Evolutionary conservation across 768 basidiomycete species (phyloP).

Genomic region (Coprinopsis marcescibilis): DNA sequence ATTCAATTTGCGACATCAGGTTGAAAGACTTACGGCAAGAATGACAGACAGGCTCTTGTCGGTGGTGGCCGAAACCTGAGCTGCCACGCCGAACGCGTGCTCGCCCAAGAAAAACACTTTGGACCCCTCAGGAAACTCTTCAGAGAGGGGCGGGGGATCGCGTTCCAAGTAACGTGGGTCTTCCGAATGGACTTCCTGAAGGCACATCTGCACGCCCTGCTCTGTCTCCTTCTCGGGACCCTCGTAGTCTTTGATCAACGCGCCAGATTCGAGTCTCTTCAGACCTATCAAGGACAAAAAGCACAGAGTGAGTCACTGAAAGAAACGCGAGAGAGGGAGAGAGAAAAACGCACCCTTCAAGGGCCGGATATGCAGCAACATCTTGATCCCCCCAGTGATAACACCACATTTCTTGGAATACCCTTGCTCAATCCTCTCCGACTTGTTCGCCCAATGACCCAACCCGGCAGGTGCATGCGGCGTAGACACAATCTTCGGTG

Average conservation of each 20-base stretch:
- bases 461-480: conserved; percentile 69
- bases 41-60: conserved; percentile 71
- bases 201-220: conserved; percentile 81
- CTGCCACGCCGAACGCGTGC: conserved; percentile 93
- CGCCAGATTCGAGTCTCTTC: conserved; percentile 82
- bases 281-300: conserved; percentile 52
- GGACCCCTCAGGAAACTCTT: conserved; percentile 87
- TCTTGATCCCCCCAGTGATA: conserved; percentile 72
- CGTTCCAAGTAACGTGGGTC: conserved; percentile 85
- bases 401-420: conserved; percentile 91
- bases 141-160: conserved; percentile 71
- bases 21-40: conserved; percentile 59
- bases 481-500: conserved; percentile 55
- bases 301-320: background rate
- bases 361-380: conserved; percentile 84
- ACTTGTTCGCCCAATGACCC: conserved; percentile 73
- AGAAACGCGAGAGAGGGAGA: background rate
- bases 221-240: conserved; percentile 74
- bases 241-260: conserved; percentile 94
- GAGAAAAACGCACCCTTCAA: conserved; percentile 62
- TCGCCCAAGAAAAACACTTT: conserved; percentile 96
- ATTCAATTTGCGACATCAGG: background rate
- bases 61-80: conserved; percentile 74
- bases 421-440: conserved; percentile 72
- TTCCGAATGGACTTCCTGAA: conserved; percentile 76